Base-by-base conservation (phyloP, 305 asterid genomes). In the Fraxinus dipetala region DNA sequence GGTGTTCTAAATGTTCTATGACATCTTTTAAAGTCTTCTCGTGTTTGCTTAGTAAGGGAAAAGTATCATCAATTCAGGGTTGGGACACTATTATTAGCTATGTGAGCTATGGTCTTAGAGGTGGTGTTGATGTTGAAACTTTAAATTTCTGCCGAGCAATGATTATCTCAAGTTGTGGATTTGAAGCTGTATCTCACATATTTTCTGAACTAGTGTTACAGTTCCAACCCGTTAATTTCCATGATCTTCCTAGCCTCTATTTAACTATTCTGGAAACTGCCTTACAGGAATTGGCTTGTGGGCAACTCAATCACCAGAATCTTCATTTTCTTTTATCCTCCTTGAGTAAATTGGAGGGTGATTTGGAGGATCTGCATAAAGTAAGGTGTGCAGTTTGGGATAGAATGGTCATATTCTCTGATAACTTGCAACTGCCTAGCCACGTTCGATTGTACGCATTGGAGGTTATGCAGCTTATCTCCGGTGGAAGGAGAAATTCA, bases 391-490 rank as follows among this genome's bases (percentile, higher is more conserved):
- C 93, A 2, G 92, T 96, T 80, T 96, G 98, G 98, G 89, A 86
- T 69, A 90, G 91, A 87, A 83, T 96, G 89, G 91, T 92, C 0
- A 85, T 82, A 79, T 91, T 93, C 82, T 96, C 96, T 51, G 91
- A 89, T 48, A 86, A 96, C 88, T 80, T 94, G 87, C 87, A 91
- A 88, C 89, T 94, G 78, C 90, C 97, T 14, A 88, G 91, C 84
- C 92, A 90, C 83, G 84, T 87, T 43, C 92, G 99, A n/a, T 95
- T 96, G 28, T 90, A 93, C 79, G 88, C 87, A 32, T 84, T 96
- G 87, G 97, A 94, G 93, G 90, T 94, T 78, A 88, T 96, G 98
- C 99, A 96, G 83, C 86, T 88, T 54, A 79, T 96, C 78, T 88
- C 98, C 7, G 90, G 93, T 70, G 82, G 90, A 80, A 87, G 86